Evolutionary conservation across 257 asterid genomes (phyloP), one percentile per base, ranked within the genome.

Genomic region (Ballota nigra): DNA sequence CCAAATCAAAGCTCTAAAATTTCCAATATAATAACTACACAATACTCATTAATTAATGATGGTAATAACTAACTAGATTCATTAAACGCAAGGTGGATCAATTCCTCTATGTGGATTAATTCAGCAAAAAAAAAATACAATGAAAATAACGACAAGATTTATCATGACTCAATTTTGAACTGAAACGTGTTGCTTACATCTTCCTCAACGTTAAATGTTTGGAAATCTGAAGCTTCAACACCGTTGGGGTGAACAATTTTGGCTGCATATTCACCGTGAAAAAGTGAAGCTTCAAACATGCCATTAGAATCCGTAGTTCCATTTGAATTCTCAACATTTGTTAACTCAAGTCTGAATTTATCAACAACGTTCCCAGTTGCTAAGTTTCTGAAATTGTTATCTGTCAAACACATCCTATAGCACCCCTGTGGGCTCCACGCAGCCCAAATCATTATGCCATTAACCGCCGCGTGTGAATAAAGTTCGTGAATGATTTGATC

Each of bases 401-500:
- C 96, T 0, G 89, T 86, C 70, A 87, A 73, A 68, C 95, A 89
- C 96, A 89, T 89, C 22, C 63, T 24, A 29, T 85, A 84, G 76
- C 96, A 89, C 19, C 85, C 87, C 4, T 51, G 18, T 0, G 96
- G 88, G 45, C 64, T 70, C 89, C 88, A 79, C 19, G 84, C 87
- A 0, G 81, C 43, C 92, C 95, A 89, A 8, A 89, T 6, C 5
- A 87, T 73, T 8, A 87, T 75, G 2, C 92, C 95, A 11, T 60
- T 40, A 8, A 84, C 62, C 0, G 73, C 78, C 3, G 58, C 53
- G 64, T 87, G 92, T 0, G 89, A 76, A 26, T 70, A 80, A 13
- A 86, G 36, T 75, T 89, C 95, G n/a, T 79, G 31, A 13, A 89
- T 29, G n/a, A 86, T 70, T 36, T 86, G 83, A n/a, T 81, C 83